Evolutionary conservation across 2,329 filamentous ascomycete species (phyloP), one percentile per base, ranked within the genome.

Genomic region (Pseudogymnoascus sp.): DNA sequence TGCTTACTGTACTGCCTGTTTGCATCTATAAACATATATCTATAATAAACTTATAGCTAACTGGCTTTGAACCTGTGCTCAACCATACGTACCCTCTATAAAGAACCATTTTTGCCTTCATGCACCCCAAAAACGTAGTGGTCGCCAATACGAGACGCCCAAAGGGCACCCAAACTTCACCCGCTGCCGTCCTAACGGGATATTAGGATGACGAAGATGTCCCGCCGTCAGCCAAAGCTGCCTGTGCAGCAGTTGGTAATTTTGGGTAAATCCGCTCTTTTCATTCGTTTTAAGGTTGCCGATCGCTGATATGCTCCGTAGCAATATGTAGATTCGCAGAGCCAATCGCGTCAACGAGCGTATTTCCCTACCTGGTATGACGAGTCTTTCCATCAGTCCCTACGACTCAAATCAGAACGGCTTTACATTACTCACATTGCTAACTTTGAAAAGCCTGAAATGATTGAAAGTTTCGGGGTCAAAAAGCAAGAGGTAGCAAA

Each of bases 291-390:
- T 35, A 31, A n/a, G n/a, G 23, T 12, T 55, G 49, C n/a, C 8
- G 49, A 55, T 33, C 29, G 35, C 39, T 43, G 45, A 55, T 60
- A 62, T 60, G 52, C 41, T 62, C 33, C 63, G 37, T 68, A 91
- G 89, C 88, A 72, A 81, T 91, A 77, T 90, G 88, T 72, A 83
- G 90, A 70, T 89, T 93, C 70, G 87, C 89, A 65, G 90, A 93
- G 72, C 90, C 90, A 7, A 76, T 88, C 65, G 83, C 88, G 6
- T 78, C 89, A 68, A 91, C 88, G 38, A 73, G 71, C 23, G 69
- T 73, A 43, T 73, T 67, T 43, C 72, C 72, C 60, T 73, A 83
- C 67, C 74, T 83, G 59, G 78, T 79, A 71, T 65, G 72, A 26
- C 65, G 61, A 61, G 62, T 61, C 49, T 37, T 43, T 55, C 21